Conservation (phyloP, 768 basidiomycete genomes). For the Hortiboletus flavorubellus region DNA sequence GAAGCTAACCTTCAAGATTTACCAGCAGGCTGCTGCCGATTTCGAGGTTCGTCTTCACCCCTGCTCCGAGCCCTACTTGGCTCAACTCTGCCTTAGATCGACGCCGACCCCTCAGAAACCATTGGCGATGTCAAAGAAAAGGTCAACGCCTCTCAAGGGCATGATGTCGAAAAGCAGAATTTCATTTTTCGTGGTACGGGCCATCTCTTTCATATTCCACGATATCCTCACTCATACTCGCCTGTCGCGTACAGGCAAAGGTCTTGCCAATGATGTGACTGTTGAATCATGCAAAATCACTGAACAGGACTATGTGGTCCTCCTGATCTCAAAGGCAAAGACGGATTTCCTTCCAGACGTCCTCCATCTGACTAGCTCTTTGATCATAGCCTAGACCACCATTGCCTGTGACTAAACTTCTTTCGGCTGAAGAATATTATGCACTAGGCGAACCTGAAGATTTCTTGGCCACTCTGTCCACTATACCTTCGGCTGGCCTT, state of each 20-base stretch:
- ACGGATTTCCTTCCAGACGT: too few relatives aligned
- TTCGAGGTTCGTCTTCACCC: neutral
- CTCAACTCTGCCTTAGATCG: neutral
- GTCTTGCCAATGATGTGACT: neutral
- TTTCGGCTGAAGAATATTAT: too few relatives aligned
- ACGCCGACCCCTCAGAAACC: constrained; percentile 5
- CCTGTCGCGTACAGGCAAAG: neutral
- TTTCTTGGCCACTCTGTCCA: neutral
- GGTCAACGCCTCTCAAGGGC: neutral
- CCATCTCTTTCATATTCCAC: neutral
- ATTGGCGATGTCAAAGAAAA: constrained; percentile 5
- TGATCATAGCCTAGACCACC: neutral
- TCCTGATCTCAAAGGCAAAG: neutral
- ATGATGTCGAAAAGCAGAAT: neutral
- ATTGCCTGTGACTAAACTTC: neutral
- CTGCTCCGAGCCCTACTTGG: neutral
- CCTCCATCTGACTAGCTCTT: neutral
- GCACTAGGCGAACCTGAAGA: neutral
- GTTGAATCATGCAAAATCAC: constrained; percentile 1
- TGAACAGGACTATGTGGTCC: neutral
- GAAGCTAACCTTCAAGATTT: constrained; percentile 4
- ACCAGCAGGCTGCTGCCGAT: neutral
- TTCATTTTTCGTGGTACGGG: neutral
- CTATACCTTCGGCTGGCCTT: too few relatives aligned
- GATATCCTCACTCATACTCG: neutral